phyloP scores from a whole-genome alignment of 768 basidiomycete species.

The Naganishia vaughanmartiniae region DNA sequence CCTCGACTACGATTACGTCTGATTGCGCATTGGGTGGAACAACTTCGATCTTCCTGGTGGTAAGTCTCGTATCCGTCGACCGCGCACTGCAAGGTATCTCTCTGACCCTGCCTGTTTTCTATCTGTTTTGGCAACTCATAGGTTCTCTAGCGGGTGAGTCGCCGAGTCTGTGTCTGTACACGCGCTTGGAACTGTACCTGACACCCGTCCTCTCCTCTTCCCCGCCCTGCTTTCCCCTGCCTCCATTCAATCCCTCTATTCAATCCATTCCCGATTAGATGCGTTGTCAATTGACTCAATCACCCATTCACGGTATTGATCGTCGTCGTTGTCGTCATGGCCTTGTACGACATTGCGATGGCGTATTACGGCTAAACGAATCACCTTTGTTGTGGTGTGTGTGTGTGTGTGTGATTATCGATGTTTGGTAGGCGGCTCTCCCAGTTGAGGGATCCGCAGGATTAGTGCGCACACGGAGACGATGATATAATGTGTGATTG shows the following conservation, averaged over 20 bases:
- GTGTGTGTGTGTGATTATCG: background rate
- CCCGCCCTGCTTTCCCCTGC: background rate
- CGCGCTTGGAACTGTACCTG: background rate
- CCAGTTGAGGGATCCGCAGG: slow-evolving; percentile 9
- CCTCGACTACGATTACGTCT: slow-evolving; percentile 74
- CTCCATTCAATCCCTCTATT: background rate
- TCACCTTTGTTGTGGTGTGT: background rate
- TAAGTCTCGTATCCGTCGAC: slow-evolving; percentile 36
- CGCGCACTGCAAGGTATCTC: slow-evolving; percentile 6
- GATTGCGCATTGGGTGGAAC: slow-evolving; percentile 93
- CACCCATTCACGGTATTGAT: slow-evolving; percentile 8
- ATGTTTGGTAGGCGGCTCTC: slow-evolving; percentile 1
- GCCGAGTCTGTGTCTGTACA: background rate
- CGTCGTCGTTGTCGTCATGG: background rate
- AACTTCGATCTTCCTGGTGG: slow-evolving; percentile 56
- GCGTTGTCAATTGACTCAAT: slow-evolving; percentile 27
- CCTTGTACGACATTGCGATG: background rate
- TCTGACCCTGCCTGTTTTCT: background rate
- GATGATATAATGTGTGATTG: background rate
- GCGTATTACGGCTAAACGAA: background rate
- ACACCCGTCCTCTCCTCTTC: background rate
- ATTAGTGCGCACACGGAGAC: background rate
- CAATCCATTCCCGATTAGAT: slow-evolving; percentile 22
- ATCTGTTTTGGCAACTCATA: slow-evolving; percentile 17
- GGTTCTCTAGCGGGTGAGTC: slow-evolving; percentile 42